These are phyloP conservation scores for Arthroderma sp. DNA, from an alignment of 2,329 filamentous ascomycete genomes.

Conservation along the genomic window DNA sequence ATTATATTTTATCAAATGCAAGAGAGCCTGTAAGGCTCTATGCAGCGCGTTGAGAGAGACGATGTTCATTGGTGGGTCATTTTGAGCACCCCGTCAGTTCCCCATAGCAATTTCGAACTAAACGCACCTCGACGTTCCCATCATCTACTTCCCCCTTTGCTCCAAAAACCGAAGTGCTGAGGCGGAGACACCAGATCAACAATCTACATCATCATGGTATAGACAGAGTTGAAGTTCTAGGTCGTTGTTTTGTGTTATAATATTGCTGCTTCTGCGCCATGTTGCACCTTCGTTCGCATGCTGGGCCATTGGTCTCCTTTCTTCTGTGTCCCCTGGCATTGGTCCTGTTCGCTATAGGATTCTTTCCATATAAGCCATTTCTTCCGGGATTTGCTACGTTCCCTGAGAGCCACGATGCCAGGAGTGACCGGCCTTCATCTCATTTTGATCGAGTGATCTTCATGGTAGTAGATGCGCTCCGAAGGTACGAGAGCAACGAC, in stretches of 20 bases:
- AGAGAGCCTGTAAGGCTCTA: too few relatives aligned
- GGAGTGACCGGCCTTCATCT: slow-evolving; percentile 46
- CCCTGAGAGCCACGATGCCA: slow-evolving; percentile 37
- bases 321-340: slow-evolving; percentile 63
- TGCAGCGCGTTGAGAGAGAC: too few relatives aligned
- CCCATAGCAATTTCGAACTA: background rate
- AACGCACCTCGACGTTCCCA: too few relatives aligned
- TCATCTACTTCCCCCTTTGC: too few relatives aligned
- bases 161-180: too few relatives aligned
- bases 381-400: slow-evolving; percentile 67
- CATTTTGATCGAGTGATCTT: slow-evolving; percentile 85
- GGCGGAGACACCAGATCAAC: too few relatives aligned
- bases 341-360: slow-evolving; percentile 69
- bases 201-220: background rate
- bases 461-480: slow-evolving; percentile 92
- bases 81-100: background rate
- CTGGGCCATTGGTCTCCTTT: slow-evolving; percentile 46
- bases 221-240: too few relatives aligned
- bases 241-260: too few relatives aligned
- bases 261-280: too few relatives aligned
- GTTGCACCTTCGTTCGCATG: too few relatives aligned
- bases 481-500: slow-evolving; percentile 48
- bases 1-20: too few relatives aligned
- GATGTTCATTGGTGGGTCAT: background rate
- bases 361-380: slow-evolving; percentile 96